Conservation (phyloP, 352 stramenopile species). For the Globisporangium mamillatum region DNA sequence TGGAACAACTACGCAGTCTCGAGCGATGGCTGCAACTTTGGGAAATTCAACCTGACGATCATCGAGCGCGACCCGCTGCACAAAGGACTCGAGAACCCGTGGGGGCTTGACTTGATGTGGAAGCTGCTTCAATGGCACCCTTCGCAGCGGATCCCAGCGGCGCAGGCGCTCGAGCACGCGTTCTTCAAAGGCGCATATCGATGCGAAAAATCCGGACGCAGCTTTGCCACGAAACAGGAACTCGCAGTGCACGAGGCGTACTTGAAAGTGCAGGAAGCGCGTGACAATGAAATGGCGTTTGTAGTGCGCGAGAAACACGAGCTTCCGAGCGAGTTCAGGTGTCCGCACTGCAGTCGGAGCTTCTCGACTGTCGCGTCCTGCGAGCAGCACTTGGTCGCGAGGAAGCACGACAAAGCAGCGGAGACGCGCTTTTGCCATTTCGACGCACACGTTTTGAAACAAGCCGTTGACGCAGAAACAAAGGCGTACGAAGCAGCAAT, state of each 20-base stretch:
- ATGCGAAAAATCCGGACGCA: constrained; percentile 51
- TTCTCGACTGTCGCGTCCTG: constrained; percentile 69
- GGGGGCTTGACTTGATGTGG: constrained; percentile 92
- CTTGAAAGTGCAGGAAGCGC: constrained; percentile 42
- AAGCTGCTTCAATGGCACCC: constrained; percentile 93
- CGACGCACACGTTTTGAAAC: constrained; percentile 26
- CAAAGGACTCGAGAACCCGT: constrained; percentile 80
- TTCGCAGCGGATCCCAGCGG: constrained; percentile 75
- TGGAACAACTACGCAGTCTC: constrained; percentile 72
- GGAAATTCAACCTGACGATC: constrained; percentile 92
- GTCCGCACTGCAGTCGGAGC: constrained; percentile 53
- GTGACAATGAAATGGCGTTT: constrained; percentile 50
- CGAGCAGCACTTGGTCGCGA: constrained; percentile 51
- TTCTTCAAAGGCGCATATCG: constrained; percentile 85
- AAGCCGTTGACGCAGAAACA: constrained; percentile 25
- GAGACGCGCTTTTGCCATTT: constrained; percentile 59
- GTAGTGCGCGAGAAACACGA: constrained; percentile 59
- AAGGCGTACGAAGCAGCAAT: constrained; percentile 12
- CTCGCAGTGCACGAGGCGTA: constrained; percentile 62
- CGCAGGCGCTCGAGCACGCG: constrained; percentile 77
- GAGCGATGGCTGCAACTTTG: constrained; percentile 81
- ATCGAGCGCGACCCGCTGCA: constrained; percentile 88
- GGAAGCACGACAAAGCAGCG: constrained; percentile 29
- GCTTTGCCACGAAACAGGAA: constrained; percentile 65
- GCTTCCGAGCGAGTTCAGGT: constrained; percentile 44